Evolutionary conservation across 192 early-diverging fungal species (phyloP).

Genomic region (Coemansia guatemalensis): DNA sequence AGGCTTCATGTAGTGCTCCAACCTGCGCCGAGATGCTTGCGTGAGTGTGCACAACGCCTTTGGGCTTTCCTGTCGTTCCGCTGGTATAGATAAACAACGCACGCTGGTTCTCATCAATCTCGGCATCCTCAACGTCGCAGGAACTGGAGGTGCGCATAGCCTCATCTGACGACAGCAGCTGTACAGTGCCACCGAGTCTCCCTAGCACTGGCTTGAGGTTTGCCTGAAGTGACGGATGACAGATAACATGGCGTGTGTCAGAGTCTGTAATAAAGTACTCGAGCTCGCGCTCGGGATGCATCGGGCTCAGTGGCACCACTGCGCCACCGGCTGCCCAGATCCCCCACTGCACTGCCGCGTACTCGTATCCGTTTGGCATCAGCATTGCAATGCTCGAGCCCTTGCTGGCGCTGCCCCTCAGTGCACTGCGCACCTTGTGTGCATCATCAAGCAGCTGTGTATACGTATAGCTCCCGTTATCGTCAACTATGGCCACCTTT

Average conservation of each 20-base stretch:
- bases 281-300: constrained; percentile 75
- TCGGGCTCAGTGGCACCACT: constrained; percentile 70
- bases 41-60: constrained; percentile 82
- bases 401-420: constrained; percentile 25
- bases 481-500: constrained; percentile 42
- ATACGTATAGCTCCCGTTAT: constrained; percentile 40
- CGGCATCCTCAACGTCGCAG: constrained; percentile 2
- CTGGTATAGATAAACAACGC: constrained; percentile 81
- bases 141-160: background rate
- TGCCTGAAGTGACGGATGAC: constrained; percentile 49
- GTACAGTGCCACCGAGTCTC: constrained; percentile 16
- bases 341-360: constrained; percentile 68
- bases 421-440: constrained; percentile 27
- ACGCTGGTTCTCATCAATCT: constrained; percentile 46
- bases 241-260: constrained; percentile 59
- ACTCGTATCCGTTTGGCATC: constrained; percentile 61
- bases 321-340: constrained; percentile 80
- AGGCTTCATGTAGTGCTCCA: constrained; percentile 63
- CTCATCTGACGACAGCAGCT: constrained; percentile 20
- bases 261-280: constrained; percentile 73
- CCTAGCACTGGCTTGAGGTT: constrained; percentile 43
- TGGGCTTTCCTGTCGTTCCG: constrained; percentile 71
- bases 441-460: constrained; percentile 43
- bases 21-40: constrained; percentile 66
- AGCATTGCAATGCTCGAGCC: constrained; percentile 50